A percentile compares a stretch with the other conserved stretches of the same genome.
Evolutionary conservation across 495 filamentous ascomycete species (phyloP).

Genomic region (Lasiosphaeriaceae sp.): DNA sequence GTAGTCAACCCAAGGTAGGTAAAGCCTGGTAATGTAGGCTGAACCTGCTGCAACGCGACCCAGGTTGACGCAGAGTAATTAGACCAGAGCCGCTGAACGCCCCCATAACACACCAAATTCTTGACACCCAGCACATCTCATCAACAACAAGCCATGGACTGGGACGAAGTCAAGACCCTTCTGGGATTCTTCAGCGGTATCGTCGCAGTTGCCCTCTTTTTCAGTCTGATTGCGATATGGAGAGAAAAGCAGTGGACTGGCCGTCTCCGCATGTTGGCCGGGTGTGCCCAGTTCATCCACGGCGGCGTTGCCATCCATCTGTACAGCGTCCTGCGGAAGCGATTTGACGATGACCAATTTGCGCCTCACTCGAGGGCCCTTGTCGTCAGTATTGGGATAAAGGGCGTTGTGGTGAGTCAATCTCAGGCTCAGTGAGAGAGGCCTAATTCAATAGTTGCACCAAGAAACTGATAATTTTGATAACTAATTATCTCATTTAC

Average conservation of each 20-base stretch:
- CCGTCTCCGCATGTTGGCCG: not conserved
- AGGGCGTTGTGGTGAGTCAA: not conserved
- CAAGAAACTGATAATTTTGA: too few species aligned
- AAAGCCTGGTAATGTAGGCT: not conserved
- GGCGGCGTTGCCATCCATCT: not conserved
- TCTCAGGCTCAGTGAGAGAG: too few species aligned
- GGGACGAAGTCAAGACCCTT: not conserved
- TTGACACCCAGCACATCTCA: not conserved
- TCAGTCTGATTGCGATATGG: not conserved
- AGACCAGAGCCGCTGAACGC: too few species aligned
- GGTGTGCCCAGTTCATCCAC: not conserved
- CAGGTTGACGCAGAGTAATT: too few species aligned
- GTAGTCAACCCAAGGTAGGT: not conserved
- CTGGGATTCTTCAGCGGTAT: not conserved
- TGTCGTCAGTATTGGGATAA: not conserved
- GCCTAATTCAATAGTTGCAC: too few species aligned
- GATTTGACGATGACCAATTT: not conserved
- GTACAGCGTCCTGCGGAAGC: not conserved
- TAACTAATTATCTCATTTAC: too few species aligned
- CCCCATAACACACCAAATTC: not conserved
- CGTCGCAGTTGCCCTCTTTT: not conserved
- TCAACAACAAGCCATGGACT: not conserved
- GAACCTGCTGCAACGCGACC: too few species aligned
- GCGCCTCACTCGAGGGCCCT: not conserved
- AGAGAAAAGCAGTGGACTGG: not conserved